These are phyloP conservation scores for Candida sithepensis DNA, from an alignment of 805 yeast species.

Conservation along the genomic window DNA sequence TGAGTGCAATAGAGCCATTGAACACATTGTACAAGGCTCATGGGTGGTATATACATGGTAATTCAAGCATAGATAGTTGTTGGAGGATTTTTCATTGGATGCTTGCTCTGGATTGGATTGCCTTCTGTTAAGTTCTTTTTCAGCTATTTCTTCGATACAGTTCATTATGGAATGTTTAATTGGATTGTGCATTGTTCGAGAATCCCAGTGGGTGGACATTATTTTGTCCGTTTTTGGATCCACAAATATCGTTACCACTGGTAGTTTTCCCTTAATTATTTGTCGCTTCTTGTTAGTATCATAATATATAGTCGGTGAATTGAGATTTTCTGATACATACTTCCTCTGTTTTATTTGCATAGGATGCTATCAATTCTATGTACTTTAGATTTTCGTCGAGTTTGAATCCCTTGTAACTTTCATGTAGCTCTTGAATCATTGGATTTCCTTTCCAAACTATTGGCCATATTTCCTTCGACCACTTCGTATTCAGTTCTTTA, in stretches of 20 bases:
- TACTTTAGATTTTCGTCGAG: constrained; percentile 37
- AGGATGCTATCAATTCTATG: constrained; percentile 26
- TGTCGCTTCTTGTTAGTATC: not conserved
- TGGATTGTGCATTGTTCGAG: constrained; percentile 43
- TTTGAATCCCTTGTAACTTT: constrained; percentile 37
- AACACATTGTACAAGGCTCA: constrained; percentile 96
- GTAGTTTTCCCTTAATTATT: constrained; percentile 25
- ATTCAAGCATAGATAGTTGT: constrained; percentile 67
- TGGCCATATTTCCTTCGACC: constrained; percentile 82
- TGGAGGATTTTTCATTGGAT: constrained; percentile 2
- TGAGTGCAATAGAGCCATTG: constrained; percentile 94
- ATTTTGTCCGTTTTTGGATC: constrained; percentile 46
- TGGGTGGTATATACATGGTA: constrained; percentile 83
- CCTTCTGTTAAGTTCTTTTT: constrained; percentile 3
- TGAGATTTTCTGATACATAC: not conserved
- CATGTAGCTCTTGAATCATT: constrained; percentile 61
- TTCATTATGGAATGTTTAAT: constrained; percentile 73
- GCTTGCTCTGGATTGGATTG: not conserved
- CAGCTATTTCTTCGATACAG: constrained; percentile 65
- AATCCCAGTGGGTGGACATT: constrained; percentile 38
- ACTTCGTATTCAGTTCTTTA: constrained; percentile 57
- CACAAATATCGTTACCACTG: constrained; percentile 61
- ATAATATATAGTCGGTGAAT: not conserved
- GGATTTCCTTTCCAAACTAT: constrained; percentile 93
- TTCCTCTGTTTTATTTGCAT: constrained; percentile 18